Conservation (phyloP, 2,329 filamentous ascomycete species). For the Talaromyces amestolkiae region DNA sequence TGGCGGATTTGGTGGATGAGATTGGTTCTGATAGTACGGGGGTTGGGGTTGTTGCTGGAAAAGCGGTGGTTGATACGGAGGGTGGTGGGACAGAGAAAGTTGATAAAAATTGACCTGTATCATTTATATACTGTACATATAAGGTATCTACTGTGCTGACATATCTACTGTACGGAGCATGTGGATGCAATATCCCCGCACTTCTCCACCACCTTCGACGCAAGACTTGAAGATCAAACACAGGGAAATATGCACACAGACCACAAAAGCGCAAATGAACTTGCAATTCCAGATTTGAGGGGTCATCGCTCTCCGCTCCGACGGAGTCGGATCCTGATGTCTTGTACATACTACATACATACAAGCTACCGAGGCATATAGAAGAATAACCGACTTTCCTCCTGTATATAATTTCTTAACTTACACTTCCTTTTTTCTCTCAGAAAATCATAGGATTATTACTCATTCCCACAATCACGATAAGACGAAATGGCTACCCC, state of each 20-base stretch:
- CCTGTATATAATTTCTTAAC: not conserved
- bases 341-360: not conserved
- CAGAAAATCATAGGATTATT: not conserved
- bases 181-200: no score
- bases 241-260: no score
- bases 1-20: conserved; percentile 25
- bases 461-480: not conserved
- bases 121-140: no score
- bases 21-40: conserved; percentile 12
- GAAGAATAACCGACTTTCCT: not conserved
- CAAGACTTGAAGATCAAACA: no score
- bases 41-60: conserved; percentile 34
- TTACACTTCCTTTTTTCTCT: no score
- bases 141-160: no score
- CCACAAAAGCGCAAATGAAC: no score
- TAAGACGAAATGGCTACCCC: not conserved
- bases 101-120: not conserved
- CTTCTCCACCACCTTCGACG: no score
- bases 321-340: not conserved
- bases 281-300: not conserved
- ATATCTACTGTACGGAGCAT: no score
- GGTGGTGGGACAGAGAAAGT: conserved; percentile 10
- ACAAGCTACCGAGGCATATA: not conserved
- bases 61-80: conserved; percentile 34
- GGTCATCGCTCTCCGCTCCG: not conserved